Evolutionary conservation across 1,284 basidiomycete species (phyloP).

Genomic region (Flammula alnicola): DNA sequence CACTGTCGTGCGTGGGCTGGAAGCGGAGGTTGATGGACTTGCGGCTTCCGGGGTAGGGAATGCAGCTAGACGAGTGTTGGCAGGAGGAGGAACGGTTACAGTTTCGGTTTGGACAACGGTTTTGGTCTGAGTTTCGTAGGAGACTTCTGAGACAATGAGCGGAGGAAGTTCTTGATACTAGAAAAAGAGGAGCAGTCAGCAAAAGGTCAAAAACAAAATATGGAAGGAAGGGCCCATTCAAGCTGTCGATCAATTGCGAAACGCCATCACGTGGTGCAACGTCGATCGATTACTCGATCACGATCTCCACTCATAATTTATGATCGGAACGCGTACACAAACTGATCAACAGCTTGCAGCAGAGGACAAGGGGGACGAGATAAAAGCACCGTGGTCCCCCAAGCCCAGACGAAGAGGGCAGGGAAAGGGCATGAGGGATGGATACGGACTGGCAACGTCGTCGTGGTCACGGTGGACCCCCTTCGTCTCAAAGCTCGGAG

Average conservation of each 20-base stretch:
- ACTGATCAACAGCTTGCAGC: constrained; percentile 50
- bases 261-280: constrained; percentile 33
- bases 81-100: constrained; percentile 72
- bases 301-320: constrained; percentile 26
- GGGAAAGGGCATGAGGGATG: constrained; percentile 56
- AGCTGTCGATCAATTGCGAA: constrained; percentile 29
- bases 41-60: constrained; percentile 70
- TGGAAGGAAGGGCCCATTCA: constrained; percentile 31
- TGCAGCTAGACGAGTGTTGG: constrained; percentile 76
- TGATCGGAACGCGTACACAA: constrained; percentile 22
- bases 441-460: constrained; percentile 71
- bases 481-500: constrained; percentile 91
- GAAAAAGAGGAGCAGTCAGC: constrained; percentile 45
- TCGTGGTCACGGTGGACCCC: constrained; percentile 56
- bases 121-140: constrained; percentile 69
- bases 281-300: constrained; percentile 40
- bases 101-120: constrained; percentile 68
- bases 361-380: constrained; percentile 76
- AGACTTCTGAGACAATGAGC: constrained; percentile 63
- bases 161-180: constrained; percentile 65
- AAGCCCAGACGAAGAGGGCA: constrained; percentile 83
- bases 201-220: constrained; percentile 30
- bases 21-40: constrained; percentile 54
- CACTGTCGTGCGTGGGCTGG: constrained; percentile 72
- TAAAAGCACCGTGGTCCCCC: constrained; percentile 76